A percentile compares a stretch with the other conserved stretches of the same genome.
Conservation (phyloP, 768 basidiomycete species). For the Stropharia rugosoannulata region DNA sequence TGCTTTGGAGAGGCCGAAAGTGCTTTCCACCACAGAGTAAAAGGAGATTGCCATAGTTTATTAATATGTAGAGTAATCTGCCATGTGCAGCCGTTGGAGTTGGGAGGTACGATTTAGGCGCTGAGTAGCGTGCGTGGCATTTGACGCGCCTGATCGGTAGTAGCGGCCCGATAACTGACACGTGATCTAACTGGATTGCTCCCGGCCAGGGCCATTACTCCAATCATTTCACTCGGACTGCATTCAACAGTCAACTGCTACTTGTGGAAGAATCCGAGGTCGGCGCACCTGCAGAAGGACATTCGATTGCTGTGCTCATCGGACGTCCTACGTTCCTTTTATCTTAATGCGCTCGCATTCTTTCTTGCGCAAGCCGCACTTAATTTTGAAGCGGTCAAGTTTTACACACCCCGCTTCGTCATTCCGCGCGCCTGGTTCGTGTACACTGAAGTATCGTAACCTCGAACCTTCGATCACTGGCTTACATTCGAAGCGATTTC, state of each 20-base stretch:
- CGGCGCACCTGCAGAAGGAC: neutral
- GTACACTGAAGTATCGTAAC: constrained; percentile 14
- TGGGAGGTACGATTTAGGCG: too few species aligned
- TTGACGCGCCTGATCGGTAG: too few species aligned
- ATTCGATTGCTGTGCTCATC: neutral
- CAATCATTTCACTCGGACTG: too few species aligned
- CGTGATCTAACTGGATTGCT: too few species aligned
- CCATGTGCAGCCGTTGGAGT: neutral
- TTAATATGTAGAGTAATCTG: neutral
- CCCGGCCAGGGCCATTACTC: too few species aligned
- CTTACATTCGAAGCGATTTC: constrained; percentile 9
- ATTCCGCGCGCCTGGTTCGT: constrained; percentile 13
- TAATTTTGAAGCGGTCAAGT: constrained; percentile 32
- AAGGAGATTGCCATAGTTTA: constrained; percentile 6
- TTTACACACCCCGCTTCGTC: constrained; percentile 13
- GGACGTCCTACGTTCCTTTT: neutral
- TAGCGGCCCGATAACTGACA: too few species aligned
- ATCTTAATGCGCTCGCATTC: constrained; percentile 36
- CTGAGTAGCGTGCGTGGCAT: too few species aligned
- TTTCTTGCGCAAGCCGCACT: constrained; percentile 35
- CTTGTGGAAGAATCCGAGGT: too few species aligned
- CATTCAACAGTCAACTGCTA: too few species aligned
- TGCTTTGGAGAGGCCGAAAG: constrained; percentile 21
- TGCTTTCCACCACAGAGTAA: constrained; percentile 10
- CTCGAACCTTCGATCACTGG: constrained; percentile 3